phyloP scores from a whole-genome alignment of 345 rosid species.

The Pistacia integerrima region DNA sequence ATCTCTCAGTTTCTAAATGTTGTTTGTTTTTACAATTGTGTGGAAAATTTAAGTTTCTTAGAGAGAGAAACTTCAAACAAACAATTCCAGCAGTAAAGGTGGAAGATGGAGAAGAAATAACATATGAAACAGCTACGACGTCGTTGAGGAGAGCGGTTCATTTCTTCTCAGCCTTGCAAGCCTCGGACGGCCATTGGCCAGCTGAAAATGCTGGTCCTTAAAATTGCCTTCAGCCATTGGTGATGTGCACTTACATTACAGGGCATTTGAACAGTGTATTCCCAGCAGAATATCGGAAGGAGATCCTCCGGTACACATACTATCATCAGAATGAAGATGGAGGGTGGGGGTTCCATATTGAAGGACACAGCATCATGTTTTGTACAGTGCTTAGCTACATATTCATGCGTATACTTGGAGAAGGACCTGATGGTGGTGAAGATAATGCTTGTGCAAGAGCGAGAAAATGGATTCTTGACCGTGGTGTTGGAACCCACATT shows the following conservation, averaged over 20 bases:
- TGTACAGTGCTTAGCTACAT: slow-evolving; percentile 35
- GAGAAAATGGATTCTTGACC: slow-evolving; percentile 38
- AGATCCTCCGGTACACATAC: too few species aligned
- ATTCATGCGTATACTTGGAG: slow-evolving; percentile 42
- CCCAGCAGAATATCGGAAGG: too few species aligned
- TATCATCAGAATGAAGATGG: too few species aligned
- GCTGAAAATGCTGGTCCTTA: slow-evolving; percentile 45
- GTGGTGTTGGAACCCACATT: slow-evolving; percentile 36
- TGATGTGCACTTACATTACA: too few species aligned
- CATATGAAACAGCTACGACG: slow-evolving; percentile 26
- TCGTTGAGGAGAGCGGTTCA: slow-evolving; percentile 32
- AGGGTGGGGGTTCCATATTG: slow-evolving; percentile 41
- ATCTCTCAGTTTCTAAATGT: too few species aligned
- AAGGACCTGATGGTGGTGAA: slow-evolving; percentile 35
- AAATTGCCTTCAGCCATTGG: slow-evolving; percentile 29
- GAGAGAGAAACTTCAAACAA: slow-evolving; percentile 34
- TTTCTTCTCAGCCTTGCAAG: slow-evolving; percentile 42
- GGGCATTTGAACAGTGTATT: too few species aligned
- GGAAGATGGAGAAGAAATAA: slow-evolving; percentile 33
- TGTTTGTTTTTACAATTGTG: too few species aligned
- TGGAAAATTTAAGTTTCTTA: slow-evolving; percentile 25
- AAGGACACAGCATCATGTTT: slow-evolving; percentile 44
- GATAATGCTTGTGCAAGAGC: slow-evolving; percentile 36
- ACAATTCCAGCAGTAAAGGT: slow-evolving; percentile 32
- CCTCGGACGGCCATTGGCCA: slow-evolving; percentile 46